A percentile compares a stretch with the other conserved stretches of the same genome.
phyloP scores from a whole-genome alignment of 164 flowering plant genomes.

The Litsea cubeba region DNA sequence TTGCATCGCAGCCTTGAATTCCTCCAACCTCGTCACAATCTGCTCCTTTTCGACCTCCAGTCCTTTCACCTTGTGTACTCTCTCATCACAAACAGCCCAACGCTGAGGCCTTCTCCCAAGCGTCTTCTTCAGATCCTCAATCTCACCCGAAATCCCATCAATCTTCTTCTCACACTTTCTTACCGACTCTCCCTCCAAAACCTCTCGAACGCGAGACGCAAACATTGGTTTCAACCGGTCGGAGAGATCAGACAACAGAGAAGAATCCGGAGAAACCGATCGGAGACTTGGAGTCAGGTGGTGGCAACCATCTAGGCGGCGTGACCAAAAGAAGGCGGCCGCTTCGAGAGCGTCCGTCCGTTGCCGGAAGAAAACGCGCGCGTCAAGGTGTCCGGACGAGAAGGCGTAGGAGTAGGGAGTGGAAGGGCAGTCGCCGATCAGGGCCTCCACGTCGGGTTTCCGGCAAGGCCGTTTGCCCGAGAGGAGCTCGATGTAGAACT shows the following conservation, averaged over 20 bases:
- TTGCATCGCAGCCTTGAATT: slow-evolving; percentile 52
- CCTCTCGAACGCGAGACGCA: slow-evolving; percentile 11
- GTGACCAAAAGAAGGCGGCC: slow-evolving; percentile 46
- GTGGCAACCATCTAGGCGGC: slow-evolving; percentile 38
- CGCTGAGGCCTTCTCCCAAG: slow-evolving; percentile 6
- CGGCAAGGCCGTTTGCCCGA: neutral
- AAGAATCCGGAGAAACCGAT: slow-evolving; percentile 18
- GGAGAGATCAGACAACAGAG: slow-evolving; percentile 51
- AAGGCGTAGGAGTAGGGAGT: slow-evolving; percentile 13
- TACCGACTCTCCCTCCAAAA: slow-evolving; percentile 35
- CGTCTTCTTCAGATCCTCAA: slow-evolving; percentile 7
- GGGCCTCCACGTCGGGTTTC: neutral
- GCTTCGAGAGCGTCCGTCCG: slow-evolving; percentile 47
- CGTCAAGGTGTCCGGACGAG: slow-evolving; percentile 23
- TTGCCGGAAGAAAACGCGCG: slow-evolving; percentile 32
- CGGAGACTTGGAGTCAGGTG: slow-evolving; percentile 27
- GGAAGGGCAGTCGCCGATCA: slow-evolving; percentile 20
- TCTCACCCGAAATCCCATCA: slow-evolving; percentile 24
- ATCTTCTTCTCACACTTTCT: slow-evolving; percentile 30
- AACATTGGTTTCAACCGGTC: slow-evolving; percentile 40
- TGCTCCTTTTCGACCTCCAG: slow-evolving; percentile 33
- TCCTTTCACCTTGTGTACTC: slow-evolving; percentile 24
- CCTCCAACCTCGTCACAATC: slow-evolving; percentile 45
- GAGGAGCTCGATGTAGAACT: slow-evolving; percentile 14
- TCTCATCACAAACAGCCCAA: neutral